These are phyloP conservation scores for Corinectria fuckeliana DNA, from an alignment of 2,329 filamentous ascomycete genomes.

Conservation along the genomic window DNA sequence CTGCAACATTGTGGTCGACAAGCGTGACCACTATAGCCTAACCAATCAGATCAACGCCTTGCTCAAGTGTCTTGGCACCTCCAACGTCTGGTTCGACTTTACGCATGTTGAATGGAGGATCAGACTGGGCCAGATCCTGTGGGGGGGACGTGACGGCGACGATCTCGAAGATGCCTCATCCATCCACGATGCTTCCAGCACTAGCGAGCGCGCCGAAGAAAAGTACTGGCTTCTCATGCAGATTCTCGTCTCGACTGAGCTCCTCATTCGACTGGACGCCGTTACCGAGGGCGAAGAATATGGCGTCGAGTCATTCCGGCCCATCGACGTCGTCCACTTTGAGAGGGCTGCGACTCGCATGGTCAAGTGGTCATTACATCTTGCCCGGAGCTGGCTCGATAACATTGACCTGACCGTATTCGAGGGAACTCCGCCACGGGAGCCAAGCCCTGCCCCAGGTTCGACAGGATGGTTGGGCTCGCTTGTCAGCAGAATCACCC, in stretches of 20 bases:
- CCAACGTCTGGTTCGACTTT: constrained; percentile 77
- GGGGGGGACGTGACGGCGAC: constrained; percentile 62
- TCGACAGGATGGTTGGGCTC: constrained; percentile 59
- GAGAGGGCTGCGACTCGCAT: constrained; percentile 66
- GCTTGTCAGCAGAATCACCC: constrained; percentile 60
- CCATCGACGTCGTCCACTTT: constrained; percentile 65
- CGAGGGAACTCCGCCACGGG: constrained; percentile 34
- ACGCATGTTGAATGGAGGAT: constrained; percentile 78
- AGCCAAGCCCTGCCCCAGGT: constrained; percentile 19
- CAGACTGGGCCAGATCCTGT: constrained; percentile 73
- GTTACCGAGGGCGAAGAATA: constrained; percentile 67
- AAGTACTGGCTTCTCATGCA: constrained; percentile 72
- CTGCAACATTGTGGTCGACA: constrained; percentile 61
- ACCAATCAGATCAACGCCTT: constrained; percentile 74
- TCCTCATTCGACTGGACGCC: constrained; percentile 68
- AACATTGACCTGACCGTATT: constrained; percentile 66
- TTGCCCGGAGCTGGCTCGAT: constrained; percentile 71
- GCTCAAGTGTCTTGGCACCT: constrained; percentile 67
- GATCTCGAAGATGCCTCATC: constrained; percentile 60
- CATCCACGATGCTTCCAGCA: constrained; percentile 55
- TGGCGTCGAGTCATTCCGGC: constrained; percentile 57
- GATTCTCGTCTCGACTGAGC: constrained; percentile 68
- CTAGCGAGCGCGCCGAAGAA: constrained; percentile 63
- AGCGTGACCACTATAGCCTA: constrained; percentile 65
- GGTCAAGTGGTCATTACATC: constrained; percentile 71